phyloP scores from a whole-genome alignment of 139 green algal species.

The Tetradesmus obliquus region DNA sequence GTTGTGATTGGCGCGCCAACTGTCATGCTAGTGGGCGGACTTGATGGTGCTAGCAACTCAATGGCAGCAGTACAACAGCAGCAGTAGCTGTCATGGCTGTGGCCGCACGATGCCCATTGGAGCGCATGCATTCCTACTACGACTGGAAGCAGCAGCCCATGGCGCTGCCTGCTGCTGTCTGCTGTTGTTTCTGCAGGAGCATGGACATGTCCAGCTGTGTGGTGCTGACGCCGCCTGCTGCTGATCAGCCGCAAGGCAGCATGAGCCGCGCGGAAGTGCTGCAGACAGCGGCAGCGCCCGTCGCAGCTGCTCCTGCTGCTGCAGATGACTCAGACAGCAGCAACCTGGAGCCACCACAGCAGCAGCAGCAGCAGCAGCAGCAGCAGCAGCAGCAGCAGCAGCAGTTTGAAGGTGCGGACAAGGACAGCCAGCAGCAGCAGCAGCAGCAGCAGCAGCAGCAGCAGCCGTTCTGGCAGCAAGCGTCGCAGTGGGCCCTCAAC shows the following conservation, averaged over 20 bases:
- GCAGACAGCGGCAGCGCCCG: slow-evolving; percentile 24
- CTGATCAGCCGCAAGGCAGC: not conserved
- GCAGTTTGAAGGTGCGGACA: not conserved
- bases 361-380: slow-evolving; percentile 11
- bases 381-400: slow-evolving; percentile 13
- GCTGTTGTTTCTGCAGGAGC: not conserved
- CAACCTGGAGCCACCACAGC: not conserved
- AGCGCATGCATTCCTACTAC: no score
- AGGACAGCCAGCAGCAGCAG: not conserved
- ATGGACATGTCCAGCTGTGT: slow-evolving; percentile 30
- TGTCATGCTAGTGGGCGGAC: not conserved
- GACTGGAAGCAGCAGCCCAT: no score
- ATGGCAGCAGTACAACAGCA: no score
- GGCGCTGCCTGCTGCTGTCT: not conserved
- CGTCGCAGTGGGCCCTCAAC: slow-evolving; percentile 6
- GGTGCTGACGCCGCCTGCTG: not conserved
- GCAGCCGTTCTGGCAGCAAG: slow-evolving; percentile 25
- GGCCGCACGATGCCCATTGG: no score
- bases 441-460: slow-evolving; percentile 26
- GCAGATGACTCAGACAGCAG: not conserved
- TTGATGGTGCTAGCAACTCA: no score
- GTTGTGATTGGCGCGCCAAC: not conserved
- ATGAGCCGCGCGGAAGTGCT: not conserved
- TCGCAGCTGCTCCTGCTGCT: not conserved
- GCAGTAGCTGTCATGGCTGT: no score